These are phyloP conservation scores for Solanum pinnatisectum DNA, from an alignment of 257 asterid genomes.

Conservation along the genomic window DNA sequence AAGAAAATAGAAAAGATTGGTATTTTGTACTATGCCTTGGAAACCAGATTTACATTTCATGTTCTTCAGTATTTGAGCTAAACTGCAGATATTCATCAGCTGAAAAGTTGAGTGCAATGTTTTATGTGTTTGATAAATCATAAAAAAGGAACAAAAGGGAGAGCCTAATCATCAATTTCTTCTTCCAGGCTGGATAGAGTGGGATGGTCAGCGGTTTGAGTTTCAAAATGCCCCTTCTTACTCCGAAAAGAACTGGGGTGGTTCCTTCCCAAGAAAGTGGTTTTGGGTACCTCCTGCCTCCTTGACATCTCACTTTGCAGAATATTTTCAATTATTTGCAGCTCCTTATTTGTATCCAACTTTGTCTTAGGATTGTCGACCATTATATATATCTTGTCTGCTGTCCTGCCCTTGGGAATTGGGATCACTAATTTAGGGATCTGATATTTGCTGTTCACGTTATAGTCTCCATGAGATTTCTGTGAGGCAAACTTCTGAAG, in stretches of 20 bases:
- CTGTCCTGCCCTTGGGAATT: neutral
- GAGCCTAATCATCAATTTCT: slow-evolving; percentile 3
- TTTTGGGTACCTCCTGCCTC: slow-evolving; percentile 57
- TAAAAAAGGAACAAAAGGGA: neutral
- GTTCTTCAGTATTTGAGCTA: neutral
- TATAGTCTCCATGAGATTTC: neutral
- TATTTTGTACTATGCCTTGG: neutral
- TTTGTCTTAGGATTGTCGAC: neutral
- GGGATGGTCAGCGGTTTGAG: slow-evolving; percentile 82
- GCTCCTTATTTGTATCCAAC: neutral
- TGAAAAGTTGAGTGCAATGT: neutral
- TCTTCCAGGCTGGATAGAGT: slow-evolving; percentile 92
- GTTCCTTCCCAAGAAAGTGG: slow-evolving; percentile 94
- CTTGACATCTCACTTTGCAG: neutral
- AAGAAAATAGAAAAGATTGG: neutral
- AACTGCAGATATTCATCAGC: neutral
- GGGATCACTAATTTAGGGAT: neutral
- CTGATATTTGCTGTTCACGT: neutral
- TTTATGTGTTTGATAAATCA: neutral
- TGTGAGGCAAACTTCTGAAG: neutral
- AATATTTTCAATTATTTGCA: neutral
- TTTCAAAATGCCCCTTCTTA: slow-evolving; percentile 94
- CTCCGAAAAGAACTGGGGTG: slow-evolving; percentile 97
- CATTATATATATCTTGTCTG: neutral
- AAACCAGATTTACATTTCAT: neutral